Conservation (phyloP, 139 green algal genomes). For the Chlorella sp. region DNA sequence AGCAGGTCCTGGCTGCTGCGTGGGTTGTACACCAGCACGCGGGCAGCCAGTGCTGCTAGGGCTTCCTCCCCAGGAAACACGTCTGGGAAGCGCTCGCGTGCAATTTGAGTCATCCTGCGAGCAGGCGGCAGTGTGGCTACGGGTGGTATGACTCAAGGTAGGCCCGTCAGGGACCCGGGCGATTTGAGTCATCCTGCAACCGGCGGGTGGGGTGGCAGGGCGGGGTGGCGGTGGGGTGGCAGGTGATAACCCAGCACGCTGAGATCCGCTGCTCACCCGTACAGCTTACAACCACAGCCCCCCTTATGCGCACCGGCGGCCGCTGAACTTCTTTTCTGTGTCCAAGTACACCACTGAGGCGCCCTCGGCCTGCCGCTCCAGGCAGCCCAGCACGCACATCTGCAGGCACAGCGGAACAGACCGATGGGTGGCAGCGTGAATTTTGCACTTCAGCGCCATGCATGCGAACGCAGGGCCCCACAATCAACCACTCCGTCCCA, state of each 20-base stretch:
- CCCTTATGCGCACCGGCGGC: slow-evolving; percentile 9
- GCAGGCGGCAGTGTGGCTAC: background rate
- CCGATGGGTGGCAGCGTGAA: no score
- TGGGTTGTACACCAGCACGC: slow-evolving; percentile 60
- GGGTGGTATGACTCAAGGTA: background rate
- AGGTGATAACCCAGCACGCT: no score
- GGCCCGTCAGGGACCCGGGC: background rate
- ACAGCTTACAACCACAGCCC: no score
- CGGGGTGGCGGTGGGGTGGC: background rate
- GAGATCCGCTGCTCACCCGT: no score
- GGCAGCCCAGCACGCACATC: slow-evolving; percentile 24
- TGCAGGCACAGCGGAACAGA: no score
- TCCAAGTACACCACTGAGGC: slow-evolving; percentile 74
- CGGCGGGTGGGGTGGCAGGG: background rate
- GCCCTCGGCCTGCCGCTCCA: slow-evolving; percentile 20
- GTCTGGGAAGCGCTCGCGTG: slow-evolving; percentile 47
- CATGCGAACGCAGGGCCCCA: no score
- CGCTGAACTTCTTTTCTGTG: slow-evolving; percentile 82
- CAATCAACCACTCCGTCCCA: no score
- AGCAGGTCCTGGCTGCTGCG: slow-evolving; percentile 41
- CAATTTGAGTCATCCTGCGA: slow-evolving; percentile 62
- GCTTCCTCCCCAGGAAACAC: slow-evolving; percentile 20
- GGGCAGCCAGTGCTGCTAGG: slow-evolving; percentile 44
- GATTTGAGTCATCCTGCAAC: background rate
- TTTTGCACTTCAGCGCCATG: no score